Percentiles rank a stretch among this genome's conserved stretches.
Evolutionary conservation across 164 flowering plant species (phyloP).

Genomic region (Amborella trichopoda): DNA sequence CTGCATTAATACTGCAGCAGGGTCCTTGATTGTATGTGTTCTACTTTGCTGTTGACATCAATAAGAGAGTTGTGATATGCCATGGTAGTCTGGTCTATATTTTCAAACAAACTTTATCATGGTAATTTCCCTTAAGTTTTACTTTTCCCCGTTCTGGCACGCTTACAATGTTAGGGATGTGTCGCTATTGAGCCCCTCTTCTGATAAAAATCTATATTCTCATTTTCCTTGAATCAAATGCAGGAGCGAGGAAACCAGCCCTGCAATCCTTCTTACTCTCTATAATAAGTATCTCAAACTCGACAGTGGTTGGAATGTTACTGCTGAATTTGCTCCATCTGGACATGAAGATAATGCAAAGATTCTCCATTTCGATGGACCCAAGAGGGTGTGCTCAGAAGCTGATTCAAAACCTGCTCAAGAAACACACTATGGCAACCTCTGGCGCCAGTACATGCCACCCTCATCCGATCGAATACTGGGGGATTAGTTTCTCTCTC

Average conservation of each 20-base stretch:
- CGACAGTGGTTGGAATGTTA: constrained; percentile 14
- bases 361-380: constrained; percentile 13
- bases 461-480: constrained; percentile 11
- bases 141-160: not conserved
- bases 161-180: not conserved
- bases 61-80: not conserved
- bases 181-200: too few species aligned
- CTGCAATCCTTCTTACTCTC: constrained; percentile 18
- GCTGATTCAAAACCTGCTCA: not conserved
- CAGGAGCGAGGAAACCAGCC: constrained; percentile 10
- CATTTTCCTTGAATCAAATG: not conserved
- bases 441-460: constrained; percentile 20
- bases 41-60: too few species aligned
- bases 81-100: not conserved
- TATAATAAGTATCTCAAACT: constrained; percentile 18
- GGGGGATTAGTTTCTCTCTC: constrained; percentile 9
- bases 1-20: too few species aligned
- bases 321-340: constrained; percentile 1
- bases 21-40: too few species aligned
- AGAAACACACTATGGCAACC: constrained; percentile 1
- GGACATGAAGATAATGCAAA: not conserved
- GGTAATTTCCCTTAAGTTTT: not conserved
- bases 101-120: not conserved
- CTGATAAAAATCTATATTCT: too few species aligned
- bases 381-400: constrained; percentile 11